Conservation (phyloP, 73 alveolate genomes). For the Durusdinium trenchii region DNA sequence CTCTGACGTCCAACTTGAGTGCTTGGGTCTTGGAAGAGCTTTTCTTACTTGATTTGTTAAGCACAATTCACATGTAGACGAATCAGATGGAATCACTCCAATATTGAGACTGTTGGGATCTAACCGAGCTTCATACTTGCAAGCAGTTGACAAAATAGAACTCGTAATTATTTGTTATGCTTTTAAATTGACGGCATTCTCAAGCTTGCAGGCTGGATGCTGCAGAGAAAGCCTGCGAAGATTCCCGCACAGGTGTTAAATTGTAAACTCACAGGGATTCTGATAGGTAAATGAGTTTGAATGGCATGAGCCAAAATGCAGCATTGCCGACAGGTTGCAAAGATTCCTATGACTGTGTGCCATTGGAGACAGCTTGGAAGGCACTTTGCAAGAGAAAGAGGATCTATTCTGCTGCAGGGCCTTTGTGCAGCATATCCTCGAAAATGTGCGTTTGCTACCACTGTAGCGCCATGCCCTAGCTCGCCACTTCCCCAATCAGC, state of each 20-base stretch:
- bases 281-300: background rate
- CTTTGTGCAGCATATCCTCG: background rate
- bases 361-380: slow-evolving; percentile 73
- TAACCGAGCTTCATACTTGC: no score
- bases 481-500: background rate
- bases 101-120: no score
- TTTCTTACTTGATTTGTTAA: no score
- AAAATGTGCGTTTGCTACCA: background rate
- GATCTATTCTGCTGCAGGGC: background rate
- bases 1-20: background rate
- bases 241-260: slow-evolving; percentile 53
- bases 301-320: background rate
- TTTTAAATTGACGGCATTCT: background rate
- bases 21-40: no score
- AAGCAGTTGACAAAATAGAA: no score
- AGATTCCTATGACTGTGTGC: slow-evolving; percentile 69
- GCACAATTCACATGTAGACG: no score
- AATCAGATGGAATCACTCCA: no score
- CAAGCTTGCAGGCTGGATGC: slow-evolving; percentile 54
- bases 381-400: background rate
- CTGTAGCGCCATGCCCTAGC: background rate
- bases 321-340: slow-evolving; percentile 35
- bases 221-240: slow-evolving; percentile 86
- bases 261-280: background rate
- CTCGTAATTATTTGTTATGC: background rate